Evolutionary conservation across 2,329 filamentous ascomycete genomes (phyloP), one percentile per base, ranked within the genome.

Genomic region (Fusarium sp.): DNA sequence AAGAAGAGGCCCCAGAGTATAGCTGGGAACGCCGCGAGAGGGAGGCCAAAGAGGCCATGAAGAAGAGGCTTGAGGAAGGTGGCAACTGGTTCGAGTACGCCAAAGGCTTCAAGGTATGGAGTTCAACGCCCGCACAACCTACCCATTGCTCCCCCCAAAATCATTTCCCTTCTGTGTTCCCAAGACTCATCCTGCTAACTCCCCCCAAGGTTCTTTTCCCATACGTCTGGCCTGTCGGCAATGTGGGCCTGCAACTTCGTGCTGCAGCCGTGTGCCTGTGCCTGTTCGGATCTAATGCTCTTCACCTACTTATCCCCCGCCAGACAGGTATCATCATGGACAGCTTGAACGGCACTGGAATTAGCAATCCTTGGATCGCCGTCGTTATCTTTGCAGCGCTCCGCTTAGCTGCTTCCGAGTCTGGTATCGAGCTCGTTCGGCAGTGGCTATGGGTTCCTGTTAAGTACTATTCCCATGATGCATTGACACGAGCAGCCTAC

Each of bases 321-420:
- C 92, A 96, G 75, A 88, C 95, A 31, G 93, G 93, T 68, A 88
- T 92, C 60, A 89, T 97, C 67, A 90, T 93, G 68, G 89, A 96
- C 73, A 87, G 87, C 63, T 81, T 97, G 23, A 84, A 84, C 29
- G 82, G 84, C 11, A 77, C 74, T 35, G 83, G 85, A 41, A 79
- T 82, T 42, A 82, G 78, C 58, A 84, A 81, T 53, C 82, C 84
- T 2, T 88, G 86, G 86, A 66, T 82, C 6, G 83, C 87, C 24
- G 84, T 88, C 4, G 63, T 84, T 21, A 77, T 86, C 20, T 88
- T 87, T 63, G 85, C 85, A 13, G 74, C 76, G 10, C 79, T 89
- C 29, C 83, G 84, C 53, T 77, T 89, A n/a, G 77, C 83, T 3
- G 81, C 84, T 4, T 89, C 86, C 3, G 84, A 87, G 57, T 84